phyloP scores from a whole-genome alignment of 352 stramenopile genomes.

The Pythium coloratum region DNA sequence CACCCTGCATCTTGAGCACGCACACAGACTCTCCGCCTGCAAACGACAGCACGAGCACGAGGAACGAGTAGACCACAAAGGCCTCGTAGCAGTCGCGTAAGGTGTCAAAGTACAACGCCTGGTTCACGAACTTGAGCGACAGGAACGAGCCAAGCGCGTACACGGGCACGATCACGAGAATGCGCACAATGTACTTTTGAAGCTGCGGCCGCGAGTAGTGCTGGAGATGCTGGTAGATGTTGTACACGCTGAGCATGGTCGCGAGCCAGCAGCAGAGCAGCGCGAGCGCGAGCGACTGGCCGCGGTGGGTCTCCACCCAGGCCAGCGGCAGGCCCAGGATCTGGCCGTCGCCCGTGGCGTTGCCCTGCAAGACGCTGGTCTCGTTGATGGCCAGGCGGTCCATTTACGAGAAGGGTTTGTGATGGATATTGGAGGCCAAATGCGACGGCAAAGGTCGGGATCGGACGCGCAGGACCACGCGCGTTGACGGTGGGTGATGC shows the following conservation, averaged over 20 bases:
- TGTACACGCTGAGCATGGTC: slow-evolving; percentile 67
- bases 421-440: background rate
- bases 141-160: slow-evolving; percentile 85
- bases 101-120: slow-evolving; percentile 85
- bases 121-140: slow-evolving; percentile 78
- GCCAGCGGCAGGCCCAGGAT: slow-evolving; percentile 63
- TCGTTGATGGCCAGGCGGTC: slow-evolving; percentile 45
- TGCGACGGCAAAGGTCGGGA: background rate
- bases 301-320: slow-evolving; percentile 74
- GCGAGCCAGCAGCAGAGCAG: slow-evolving; percentile 55
- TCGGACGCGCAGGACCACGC: background rate
- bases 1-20: slow-evolving; percentile 86
- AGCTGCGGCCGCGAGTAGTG: slow-evolving; percentile 82
- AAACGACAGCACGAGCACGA: slow-evolving; percentile 90
- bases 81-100: slow-evolving; percentile 92
- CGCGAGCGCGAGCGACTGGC: slow-evolving; percentile 52
- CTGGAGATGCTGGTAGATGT: slow-evolving; percentile 86
- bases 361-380: slow-evolving; percentile 63
- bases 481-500: background rate
- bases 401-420: background rate
- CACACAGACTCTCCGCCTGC: slow-evolving; percentile 87
- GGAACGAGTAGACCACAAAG: slow-evolving; percentile 92
- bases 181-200: slow-evolving; percentile 89
- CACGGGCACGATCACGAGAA: slow-evolving; percentile 85
- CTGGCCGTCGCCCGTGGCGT: slow-evolving; percentile 59